Conservation (phyloP, 352 stramenopile genomes). For the Pythium angustatum region DNA sequence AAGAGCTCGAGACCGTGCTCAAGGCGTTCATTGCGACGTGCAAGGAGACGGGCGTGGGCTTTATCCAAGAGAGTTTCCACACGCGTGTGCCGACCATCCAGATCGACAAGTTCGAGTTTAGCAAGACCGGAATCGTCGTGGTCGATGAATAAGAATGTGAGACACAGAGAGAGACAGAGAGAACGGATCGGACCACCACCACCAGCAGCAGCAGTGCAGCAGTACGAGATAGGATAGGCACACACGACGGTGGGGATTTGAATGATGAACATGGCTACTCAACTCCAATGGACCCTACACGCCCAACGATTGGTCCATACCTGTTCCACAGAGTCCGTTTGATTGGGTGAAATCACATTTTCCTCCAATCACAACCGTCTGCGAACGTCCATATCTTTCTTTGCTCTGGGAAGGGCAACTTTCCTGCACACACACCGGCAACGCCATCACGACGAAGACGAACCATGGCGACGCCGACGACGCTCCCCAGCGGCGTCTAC, state of each 20-base stretch:
- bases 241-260: too few species aligned
- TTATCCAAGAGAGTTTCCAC: constrained; percentile 17
- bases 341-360: too few species aligned
- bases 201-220: neutral
- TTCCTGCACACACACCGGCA: neutral
- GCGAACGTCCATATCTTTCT: too few species aligned
- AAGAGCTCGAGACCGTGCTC: constrained; percentile 16
- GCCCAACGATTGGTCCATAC: too few species aligned
- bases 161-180: neutral
- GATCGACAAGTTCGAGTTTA: constrained; percentile 26
- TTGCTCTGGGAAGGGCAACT: neutral
- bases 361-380: too few species aligned
- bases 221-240: neutral
- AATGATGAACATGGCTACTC: too few species aligned
- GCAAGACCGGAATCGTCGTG: constrained; percentile 14
- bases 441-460: too few species aligned
- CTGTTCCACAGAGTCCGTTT: too few species aligned
- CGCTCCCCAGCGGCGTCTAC: constrained; percentile 13
- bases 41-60: constrained; percentile 20
- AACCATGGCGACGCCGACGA: neutral
- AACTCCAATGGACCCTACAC: too few species aligned
- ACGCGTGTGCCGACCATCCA: constrained; percentile 21
- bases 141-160: constrained; percentile 18
- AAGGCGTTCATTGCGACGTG: constrained; percentile 8
- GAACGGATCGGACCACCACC: neutral